phyloP scores from a whole-genome alignment of 768 basidiomycete species.

The Leucocoprinus leucothites region DNA sequence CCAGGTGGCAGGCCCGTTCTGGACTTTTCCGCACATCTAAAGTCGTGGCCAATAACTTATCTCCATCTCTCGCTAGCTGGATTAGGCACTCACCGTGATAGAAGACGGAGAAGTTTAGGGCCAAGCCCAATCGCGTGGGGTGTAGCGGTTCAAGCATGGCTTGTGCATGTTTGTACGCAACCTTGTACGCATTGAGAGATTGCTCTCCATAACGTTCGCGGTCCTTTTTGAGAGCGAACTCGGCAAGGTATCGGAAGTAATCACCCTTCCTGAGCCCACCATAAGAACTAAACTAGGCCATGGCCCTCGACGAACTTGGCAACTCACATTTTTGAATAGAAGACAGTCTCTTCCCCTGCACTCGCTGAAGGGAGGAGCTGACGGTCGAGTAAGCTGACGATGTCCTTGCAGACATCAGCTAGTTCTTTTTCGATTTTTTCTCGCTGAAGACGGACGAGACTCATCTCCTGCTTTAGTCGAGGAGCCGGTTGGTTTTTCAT shows the following conservation, averaged over 20 bases:
- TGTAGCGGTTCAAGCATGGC: conserved; percentile 74
- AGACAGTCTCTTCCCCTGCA: conserved; percentile 80
- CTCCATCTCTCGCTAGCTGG: neutral
- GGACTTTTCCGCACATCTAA: conserved; percentile 78
- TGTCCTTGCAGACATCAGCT: conserved; percentile 74
- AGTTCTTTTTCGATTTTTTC: conserved; percentile 77
- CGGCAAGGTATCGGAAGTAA: conserved; percentile 89
- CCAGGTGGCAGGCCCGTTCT: conserved; percentile 82
- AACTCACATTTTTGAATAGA: conserved; percentile 84
- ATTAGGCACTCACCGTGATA: conserved; percentile 51
- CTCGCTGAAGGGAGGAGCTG: conserved; percentile 46
- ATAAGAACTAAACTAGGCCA: neutral
- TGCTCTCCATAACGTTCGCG: conserved; percentile 67
- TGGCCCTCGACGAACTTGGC: neutral
- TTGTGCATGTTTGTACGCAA: conserved; percentile 79
- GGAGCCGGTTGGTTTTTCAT: conserved; percentile 37
- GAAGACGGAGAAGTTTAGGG: conserved; percentile 93
- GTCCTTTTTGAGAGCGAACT: conserved; percentile 72
- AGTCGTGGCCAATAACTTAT: neutral
- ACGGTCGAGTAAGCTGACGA: conserved; percentile 66
- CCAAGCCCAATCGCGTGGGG: conserved; percentile 84
- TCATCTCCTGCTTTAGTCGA: conserved; percentile 44
- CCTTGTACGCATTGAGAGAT: conserved; percentile 82
- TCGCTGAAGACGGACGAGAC: conserved; percentile 70
- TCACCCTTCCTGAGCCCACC: conserved; percentile 49